phyloP scores from a whole-genome alignment of 2,329 filamentous ascomycete genomes.

The Alternaria ventricosa region DNA sequence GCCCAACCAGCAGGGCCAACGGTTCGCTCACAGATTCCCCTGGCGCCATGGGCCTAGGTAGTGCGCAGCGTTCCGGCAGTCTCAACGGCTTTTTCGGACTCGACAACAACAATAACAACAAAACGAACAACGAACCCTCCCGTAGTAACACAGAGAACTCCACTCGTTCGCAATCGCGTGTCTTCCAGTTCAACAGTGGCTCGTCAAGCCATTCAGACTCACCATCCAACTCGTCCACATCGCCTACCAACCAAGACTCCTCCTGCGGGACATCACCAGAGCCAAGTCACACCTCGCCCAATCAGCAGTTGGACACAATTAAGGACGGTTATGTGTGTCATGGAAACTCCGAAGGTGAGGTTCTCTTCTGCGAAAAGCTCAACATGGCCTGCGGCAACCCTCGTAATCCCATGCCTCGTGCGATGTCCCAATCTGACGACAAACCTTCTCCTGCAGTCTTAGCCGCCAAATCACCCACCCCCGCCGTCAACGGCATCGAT shows the following conservation, averaged over 20 bases:
- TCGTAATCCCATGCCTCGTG: slow-evolving; percentile 60
- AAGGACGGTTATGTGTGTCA: slow-evolving; percentile 55
- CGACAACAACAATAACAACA: slow-evolving; percentile 23
- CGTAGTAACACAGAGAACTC: slow-evolving; percentile 53
- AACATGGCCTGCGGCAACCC: slow-evolving; percentile 63
- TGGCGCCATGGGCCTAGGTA: slow-evolving; percentile 35
- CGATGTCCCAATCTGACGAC: slow-evolving; percentile 53
- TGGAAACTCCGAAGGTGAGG: slow-evolving; percentile 58
- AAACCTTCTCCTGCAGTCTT: slow-evolving; percentile 47
- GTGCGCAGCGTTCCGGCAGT: slow-evolving; percentile 46
- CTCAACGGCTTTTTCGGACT: slow-evolving; percentile 33
- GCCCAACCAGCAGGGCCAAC: slow-evolving; percentile 43
- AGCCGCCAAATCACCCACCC: slow-evolving; percentile 39
- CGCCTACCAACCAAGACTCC: slow-evolving; percentile 58
- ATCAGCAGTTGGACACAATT: slow-evolving; percentile 68
- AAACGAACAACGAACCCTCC: slow-evolving; percentile 10
- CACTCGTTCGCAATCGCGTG: slow-evolving; percentile 50
- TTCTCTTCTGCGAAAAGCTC: slow-evolving; percentile 62
- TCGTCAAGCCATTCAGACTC: slow-evolving; percentile 57
- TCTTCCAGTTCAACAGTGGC: slow-evolving; percentile 60
- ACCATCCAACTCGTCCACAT: slow-evolving; percentile 59
- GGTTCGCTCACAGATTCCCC: slow-evolving; percentile 36
- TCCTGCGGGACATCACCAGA: slow-evolving; percentile 81
- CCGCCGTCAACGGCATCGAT: slow-evolving; percentile 64
- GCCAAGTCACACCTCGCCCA: slow-evolving; percentile 75